Base-by-base conservation (phyloP, 2,329 filamentous ascomycete genomes). In the Pyrenophora graminea region DNA sequence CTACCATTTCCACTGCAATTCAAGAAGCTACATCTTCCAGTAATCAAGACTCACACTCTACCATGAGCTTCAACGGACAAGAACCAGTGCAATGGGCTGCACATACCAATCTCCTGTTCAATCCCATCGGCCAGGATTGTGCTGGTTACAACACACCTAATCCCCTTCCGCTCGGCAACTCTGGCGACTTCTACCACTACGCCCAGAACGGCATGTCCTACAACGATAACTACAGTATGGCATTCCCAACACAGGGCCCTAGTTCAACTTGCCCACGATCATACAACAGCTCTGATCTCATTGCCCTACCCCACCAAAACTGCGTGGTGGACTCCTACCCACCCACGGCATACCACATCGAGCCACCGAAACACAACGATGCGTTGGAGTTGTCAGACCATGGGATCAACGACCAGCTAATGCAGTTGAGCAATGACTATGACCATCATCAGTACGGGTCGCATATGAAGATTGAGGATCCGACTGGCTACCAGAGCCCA, bases 321-420 rank as follows among this genome's bases (percentile, higher is more conserved):
- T 45, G 31, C 25, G 53, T 61, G 25, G 23, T 51, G 7, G 51
- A 65, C 5, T 62, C 67, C 3, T 69, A 68, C 41, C 70, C 71
- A 2, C 69, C 71, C 10, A 56, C 61, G 6, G 61, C 63, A 13
- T 73, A 71, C 37, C 64, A 67, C 15, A 58, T 71, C 18, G 60
- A 68, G 15, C 68, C 69, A 10, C 67, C 55, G 8, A 57, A 58
- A 15, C 46, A 59, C 3, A 56, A 61, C 18, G 64, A 66, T 31
- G 39, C 51, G 2, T 51, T 61, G 40, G 61, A 68, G 9, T 33
- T 64, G 1, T 54, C 64, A 6, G 61, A 66, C 9, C 47, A 51
- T 5, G 53, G 56, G n/a, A 53, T 49, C 34, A 62, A 53, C 23
- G 51, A 50, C 6, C 65, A 60, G 39, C 55, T 71, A 17, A 55